These are phyloP conservation scores for sorghum (Sorghum bicolor) DNA, from an alignment of 176 grass and related monocot species.

Conservation along the genomic window DNA sequence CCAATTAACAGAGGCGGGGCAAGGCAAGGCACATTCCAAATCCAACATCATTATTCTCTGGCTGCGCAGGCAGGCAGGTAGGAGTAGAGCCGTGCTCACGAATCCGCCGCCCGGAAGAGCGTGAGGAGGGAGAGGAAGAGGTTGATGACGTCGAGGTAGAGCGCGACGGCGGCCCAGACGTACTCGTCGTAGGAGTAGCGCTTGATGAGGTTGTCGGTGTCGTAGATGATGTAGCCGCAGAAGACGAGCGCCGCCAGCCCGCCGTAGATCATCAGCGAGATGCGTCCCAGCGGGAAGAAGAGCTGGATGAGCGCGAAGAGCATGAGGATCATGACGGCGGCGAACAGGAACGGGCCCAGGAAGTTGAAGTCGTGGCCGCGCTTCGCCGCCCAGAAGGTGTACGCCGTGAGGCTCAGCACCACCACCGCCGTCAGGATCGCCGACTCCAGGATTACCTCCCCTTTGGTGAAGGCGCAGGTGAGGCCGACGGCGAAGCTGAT, in stretches of 20 bases:
- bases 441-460: conserved; percentile 80
- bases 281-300: conserved; percentile 73
- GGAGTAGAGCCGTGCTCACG: neutral
- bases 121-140: conserved; percentile 92
- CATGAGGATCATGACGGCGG: conserved; percentile 69
- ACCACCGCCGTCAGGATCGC: conserved; percentile 72
- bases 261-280: conserved; percentile 74
- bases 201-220: conserved; percentile 96
- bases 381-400: conserved; percentile 91
- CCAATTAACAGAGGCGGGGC: neutral
- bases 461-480: conserved; percentile 81
- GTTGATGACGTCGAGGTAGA: conserved; percentile 94
- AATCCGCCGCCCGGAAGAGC: conserved; percentile 66
- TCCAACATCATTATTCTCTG: neutral
- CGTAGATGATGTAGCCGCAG: conserved; percentile 92
- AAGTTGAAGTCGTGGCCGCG: conserved; percentile 89
- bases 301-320: conserved; percentile 84
- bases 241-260: conserved; percentile 72
- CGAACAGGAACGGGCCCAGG: conserved; percentile 83
- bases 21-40: neutral
- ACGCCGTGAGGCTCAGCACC: conserved; percentile 81
- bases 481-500: conserved; percentile 90
- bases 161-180: conserved; percentile 81
- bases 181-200: conserved; percentile 91
- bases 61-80: neutral